Base-by-base conservation (phyloP, 306 rosid genomes). In the Coriaria nepalensis region DNA sequence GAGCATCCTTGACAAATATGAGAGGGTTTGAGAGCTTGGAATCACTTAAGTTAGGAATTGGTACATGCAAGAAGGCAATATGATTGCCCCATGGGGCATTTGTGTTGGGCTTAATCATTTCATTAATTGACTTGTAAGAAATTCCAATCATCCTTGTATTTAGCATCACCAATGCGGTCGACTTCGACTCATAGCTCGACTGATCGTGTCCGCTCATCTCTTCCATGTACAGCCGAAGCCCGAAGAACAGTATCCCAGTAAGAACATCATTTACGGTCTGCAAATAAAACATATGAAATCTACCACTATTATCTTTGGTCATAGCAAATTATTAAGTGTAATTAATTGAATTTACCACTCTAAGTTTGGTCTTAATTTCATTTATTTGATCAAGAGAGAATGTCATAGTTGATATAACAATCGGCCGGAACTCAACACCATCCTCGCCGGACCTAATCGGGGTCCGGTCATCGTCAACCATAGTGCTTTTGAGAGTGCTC, bases 191-290 rank as follows among this genome's bases (percentile, higher is more conserved):
- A 20, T 20, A 20, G 42, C 46, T 82, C 57, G 80, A 68, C 40
- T 82, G 47, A 20, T 20, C 29, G 29, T 20, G 29, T 0, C 43
- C 29, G 35, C 53, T 53, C 14, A 49, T 47, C 4, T 73, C 63
- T 62, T 75, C 67, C 81, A 82, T 78, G 64, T 73, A 75, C 37
- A 78, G 37, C 7, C 83, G 63, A 20, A 59, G 63, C 4, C 78
- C 93, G 9, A 46, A 57, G 48, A 75, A 73, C 14, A 72, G 46
- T 9, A 70, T 51, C 63, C 86, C 81, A 8, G 68, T 41, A 0
- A 73, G 20, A 29, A 73, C 81, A 65, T 82, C 93, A 20, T 82
- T 78, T 41, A 68, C 10, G 0, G 78, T 78, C 83, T 82, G 47
- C n/a, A n/a, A n/a, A n/a, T n/a, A n/a, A n/a, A n/a, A n/a, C n/a